phyloP scores from a whole-genome alignment of 805 yeast genomes.

The Lipomyces yamadae region DNA sequence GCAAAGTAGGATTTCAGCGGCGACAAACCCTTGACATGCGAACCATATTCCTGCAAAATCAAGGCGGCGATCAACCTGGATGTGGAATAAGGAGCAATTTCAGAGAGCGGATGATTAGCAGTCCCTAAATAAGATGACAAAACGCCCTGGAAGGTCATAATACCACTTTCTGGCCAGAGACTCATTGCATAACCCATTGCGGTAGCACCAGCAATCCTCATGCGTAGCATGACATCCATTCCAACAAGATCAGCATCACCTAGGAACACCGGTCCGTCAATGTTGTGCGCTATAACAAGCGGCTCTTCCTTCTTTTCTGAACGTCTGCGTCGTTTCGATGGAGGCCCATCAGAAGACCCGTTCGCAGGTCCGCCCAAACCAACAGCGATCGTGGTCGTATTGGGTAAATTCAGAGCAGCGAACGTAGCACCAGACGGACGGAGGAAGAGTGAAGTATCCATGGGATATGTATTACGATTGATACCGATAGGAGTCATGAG shows the following conservation, averaged over 20 bases:
- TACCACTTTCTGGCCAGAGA: conserved; percentile 31
- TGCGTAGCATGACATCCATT: conserved; percentile 68
- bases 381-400: background rate
- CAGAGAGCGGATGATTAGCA: background rate
- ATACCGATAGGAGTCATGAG: conserved; percentile 94
- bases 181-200: conserved; percentile 66
- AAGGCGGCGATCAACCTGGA: conserved; percentile 75
- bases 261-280: conserved; percentile 87
- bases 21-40: conserved; percentile 10
- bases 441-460: conserved; percentile 75
- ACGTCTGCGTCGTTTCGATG: conserved; percentile 29
- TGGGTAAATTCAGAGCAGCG: conserved; percentile 24
- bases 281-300: conserved; percentile 58
- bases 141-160: conserved; percentile 27
- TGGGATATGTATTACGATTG: conserved; percentile 81
- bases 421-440: conserved; percentile 73
- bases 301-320: conserved; percentile 27
- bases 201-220: conserved; percentile 73
- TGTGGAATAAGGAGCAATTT: conserved; percentile 66
- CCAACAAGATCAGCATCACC: conserved; percentile 93
- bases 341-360: conserved; percentile 16
- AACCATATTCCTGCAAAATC: conserved; percentile 64
- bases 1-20: conserved; percentile 19
- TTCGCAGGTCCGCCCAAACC: conserved; percentile 8
- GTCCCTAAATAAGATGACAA: conserved; percentile 20